Evolutionary conservation across 129 eudicot genomes (phyloP).

Genomic region (Flaveria trinervia): DNA sequence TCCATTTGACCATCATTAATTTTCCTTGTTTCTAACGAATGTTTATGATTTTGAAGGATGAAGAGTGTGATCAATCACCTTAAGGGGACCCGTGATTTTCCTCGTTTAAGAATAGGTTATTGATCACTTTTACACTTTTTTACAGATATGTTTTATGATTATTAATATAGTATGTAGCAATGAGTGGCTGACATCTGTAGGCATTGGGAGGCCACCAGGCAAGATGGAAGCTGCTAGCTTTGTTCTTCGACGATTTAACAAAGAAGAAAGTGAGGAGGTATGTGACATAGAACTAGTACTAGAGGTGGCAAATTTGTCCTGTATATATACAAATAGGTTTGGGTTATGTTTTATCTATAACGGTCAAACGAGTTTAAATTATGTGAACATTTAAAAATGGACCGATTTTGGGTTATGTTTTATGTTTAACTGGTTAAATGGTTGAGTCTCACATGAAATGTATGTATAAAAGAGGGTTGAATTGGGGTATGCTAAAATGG

Average conservation of each 20-base stretch:
- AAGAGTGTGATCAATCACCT: constrained; percentile 83
- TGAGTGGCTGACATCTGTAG: constrained; percentile 33
- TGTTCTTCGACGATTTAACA: constrained; percentile 77
- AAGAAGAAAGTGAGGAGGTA: constrained; percentile 89
- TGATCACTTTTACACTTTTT: not conserved
- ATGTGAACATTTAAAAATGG: not conserved
- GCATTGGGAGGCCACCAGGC: constrained; percentile 98
- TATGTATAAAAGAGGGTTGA: not conserved
- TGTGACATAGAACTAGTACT: not conserved
- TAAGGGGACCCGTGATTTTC: constrained; percentile 86
- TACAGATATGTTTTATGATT: not conserved
- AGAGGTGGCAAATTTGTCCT: not conserved
- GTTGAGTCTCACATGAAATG: not conserved
- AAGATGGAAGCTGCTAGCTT: constrained; percentile 77
- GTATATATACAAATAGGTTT: not conserved
- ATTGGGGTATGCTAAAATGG: not conserved
- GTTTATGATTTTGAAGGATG: constrained; percentile 59
- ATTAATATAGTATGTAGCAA: not conserved
- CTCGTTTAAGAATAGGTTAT: constrained; percentile 88
- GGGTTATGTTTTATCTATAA: not conserved
- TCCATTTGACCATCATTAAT: not conserved
- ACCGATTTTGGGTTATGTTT: not conserved
- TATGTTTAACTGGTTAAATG: not conserved
- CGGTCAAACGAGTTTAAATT: not conserved
- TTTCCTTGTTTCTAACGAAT: constrained; percentile 7